Evolutionary conservation across 2,329 filamentous ascomycete genomes (phyloP).

Genomic region (Xenosphaeropsis pyriputrescens): DNA sequence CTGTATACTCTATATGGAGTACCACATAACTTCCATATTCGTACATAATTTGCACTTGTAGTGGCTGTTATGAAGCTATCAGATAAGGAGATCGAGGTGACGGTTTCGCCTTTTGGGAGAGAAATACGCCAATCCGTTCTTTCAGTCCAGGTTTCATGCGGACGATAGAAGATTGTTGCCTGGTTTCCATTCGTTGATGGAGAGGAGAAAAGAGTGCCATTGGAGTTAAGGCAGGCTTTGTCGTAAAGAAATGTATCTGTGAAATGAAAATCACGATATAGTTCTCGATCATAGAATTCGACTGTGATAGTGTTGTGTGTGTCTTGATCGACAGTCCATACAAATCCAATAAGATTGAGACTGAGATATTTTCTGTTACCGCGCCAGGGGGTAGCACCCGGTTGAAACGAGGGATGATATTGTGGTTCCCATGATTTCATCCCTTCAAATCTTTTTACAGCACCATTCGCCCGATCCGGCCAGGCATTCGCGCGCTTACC

Average conservation of each 20-base stretch:
- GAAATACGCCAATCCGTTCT: conserved; percentile 81
- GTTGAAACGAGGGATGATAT: conserved; percentile 78
- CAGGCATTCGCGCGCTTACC: conserved; percentile 27
- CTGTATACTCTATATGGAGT: conserved; percentile 80
- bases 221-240: conserved; percentile 81
- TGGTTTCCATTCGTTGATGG: conserved; percentile 49
- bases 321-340: conserved; percentile 96
- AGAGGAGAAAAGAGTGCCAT: conserved; percentile 75
- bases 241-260: conserved; percentile 94
- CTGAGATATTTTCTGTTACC: conserved; percentile 89
- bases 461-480: no score
- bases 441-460: conserved; percentile 43
- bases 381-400: conserved; percentile 89
- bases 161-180: conserved; percentile 85
- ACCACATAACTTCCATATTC: conserved; percentile 86
- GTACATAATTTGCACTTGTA: conserved; percentile 76
- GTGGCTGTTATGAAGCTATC: conserved; percentile 84
- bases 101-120: conserved; percentile 74
- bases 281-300: conserved; percentile 92
- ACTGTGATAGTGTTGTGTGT: conserved; percentile 88
- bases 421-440: conserved; percentile 35
- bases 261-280: conserved; percentile 90
- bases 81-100: conserved; percentile 80
- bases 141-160: conserved; percentile 92
- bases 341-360: conserved; percentile 82